Evolutionary conservation across 2,329 filamentous ascomycete genomes (phyloP), one percentile per base, ranked within the genome.

Genomic region (Leptographium radiaticola): DNA sequence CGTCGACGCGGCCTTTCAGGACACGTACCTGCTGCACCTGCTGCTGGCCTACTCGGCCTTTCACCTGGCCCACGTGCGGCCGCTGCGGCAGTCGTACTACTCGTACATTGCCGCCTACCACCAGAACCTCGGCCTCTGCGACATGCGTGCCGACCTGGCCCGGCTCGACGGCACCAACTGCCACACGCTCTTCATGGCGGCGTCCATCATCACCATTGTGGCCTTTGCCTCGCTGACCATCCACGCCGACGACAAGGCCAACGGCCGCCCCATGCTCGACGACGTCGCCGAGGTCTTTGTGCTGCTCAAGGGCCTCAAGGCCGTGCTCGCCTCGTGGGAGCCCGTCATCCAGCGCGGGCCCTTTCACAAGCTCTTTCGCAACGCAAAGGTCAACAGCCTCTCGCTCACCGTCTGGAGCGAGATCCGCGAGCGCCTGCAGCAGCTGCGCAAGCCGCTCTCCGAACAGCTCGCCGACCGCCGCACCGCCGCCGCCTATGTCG

Each of bases 11-110:
- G 60, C 56, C 13, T 56, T 68, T 2, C 51, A 60, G 8, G 56
- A 60, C 1, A 64, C 66, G 8, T 69, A 65, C 53, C 63, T 71
- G 31, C 58, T 71, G 48, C 61, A 70, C 55, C 60, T 66, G 53
- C 47, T 70, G 2, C 62, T 70, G 18, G 66, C 67, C 33, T 64
- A 68, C 44, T 66, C 67, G 13, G 64, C 68, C 5, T 62, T 64
- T 10, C 67, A 68, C 51, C 59, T 69, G 1, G 64, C 67, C 4
- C 59, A 57, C 38, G 34, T 66, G 2, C 56, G 60, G 10, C 65
- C 63, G 1, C 57, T 59, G 12, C 56, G 55, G 10, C 56, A 62
- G 0, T 50, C 57, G 5, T 55, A 58, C 18, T 64, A 63, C 52
- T 56, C 58, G 34, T 56, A 63, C 55, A 55, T 58, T 51, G 51